These are phyloP conservation scores for Erodium chrysanthum DNA, from an alignment of 441 rosid genomes.

Conservation along the genomic window DNA sequence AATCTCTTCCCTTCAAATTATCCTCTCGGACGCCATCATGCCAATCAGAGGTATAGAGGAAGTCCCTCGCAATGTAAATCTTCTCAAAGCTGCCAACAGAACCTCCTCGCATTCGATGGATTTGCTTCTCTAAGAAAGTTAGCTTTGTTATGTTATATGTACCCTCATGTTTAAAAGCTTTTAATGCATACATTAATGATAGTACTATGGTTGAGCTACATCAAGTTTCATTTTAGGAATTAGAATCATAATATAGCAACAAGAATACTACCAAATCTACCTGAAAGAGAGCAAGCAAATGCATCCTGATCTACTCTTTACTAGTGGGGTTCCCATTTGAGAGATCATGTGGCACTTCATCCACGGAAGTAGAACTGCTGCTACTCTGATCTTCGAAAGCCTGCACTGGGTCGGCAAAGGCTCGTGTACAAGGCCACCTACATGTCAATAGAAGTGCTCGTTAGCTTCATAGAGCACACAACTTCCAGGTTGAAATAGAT, in stretches of 20 bases:
- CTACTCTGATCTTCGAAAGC: slow-evolving; percentile 6
- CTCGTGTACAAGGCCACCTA: slow-evolving; percentile 3
- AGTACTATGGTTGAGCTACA: too few species aligned
- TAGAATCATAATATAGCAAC: too few species aligned
- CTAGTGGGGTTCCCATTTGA: not conserved
- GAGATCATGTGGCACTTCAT: not conserved
- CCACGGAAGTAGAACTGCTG: slow-evolving; percentile 7
- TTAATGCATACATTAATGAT: too few species aligned
- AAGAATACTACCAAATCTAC: not conserved
- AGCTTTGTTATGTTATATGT: not conserved
- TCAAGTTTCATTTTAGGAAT: too few species aligned
- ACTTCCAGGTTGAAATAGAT: not conserved
- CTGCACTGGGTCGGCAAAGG: slow-evolving; percentile 2
- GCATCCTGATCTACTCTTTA: not conserved
- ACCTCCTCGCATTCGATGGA: slow-evolving; percentile 3
- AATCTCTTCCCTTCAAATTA: slow-evolving; percentile 47
- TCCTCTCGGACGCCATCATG: slow-evolving; percentile 38
- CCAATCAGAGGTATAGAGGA: slow-evolving; percentile 33
- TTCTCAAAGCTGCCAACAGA: slow-evolving; percentile 20
- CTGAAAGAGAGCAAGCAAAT: not conserved
- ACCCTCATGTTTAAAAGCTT: not conserved
- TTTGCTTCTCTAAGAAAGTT: not conserved
- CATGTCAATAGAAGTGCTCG: not conserved
- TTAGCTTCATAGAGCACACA: not conserved
- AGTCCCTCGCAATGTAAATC: slow-evolving; percentile 12